Evolutionary conservation across 78 protist genomes (phyloP), one percentile per base, ranked within the genome.

Genomic region (Dictyostelium citrinum): DNA sequence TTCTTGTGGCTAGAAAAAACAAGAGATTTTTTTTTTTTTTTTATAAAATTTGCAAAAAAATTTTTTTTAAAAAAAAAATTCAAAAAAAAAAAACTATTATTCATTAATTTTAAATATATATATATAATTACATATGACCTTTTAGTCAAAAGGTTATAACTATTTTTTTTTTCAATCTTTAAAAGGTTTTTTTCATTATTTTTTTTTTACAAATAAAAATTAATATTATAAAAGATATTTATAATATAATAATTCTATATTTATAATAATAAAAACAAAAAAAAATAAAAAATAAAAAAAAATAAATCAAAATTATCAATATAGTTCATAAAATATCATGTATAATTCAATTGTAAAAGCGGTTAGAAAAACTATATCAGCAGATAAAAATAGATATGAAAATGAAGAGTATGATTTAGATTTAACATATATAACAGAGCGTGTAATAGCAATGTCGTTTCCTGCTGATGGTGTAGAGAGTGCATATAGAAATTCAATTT

Each of bases 381-480:
- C 95, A 9, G 95, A 91, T 39, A 91, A 91, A 37, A 68, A 64
- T 35, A 80, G 97, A 46, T 95, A 78, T 43, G 90, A 79, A 68
- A 83, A 90, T 85, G 97, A 84, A 55, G 82, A n/a, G 7, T 88
- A 85, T 76, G 90, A 95, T 70, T 77, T 95, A 24, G 97, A 95
- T 64, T 55, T 95, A 46, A 95, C 95, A 46, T 95, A 95, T 83
- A 95, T 95, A 76, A 72, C 90, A 2, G 97, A 95, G 37, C 68
- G 97, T 68, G 93, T 95, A 2, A 95, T 95, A 10, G 97, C 97
- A 51, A 95, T 95, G 97, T 95, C 97, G 33, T 95, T 90, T 60
- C 97, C 97, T 33, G 97, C 97, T 0, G 95, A 86, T 64, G 97
- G 97, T 68, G 97, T 95, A 5, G 97, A 95, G 37, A 82, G 92